Evolutionary conservation across 208 protist species (phyloP).

Genomic region (Leishmania guyanensis): DNA sequence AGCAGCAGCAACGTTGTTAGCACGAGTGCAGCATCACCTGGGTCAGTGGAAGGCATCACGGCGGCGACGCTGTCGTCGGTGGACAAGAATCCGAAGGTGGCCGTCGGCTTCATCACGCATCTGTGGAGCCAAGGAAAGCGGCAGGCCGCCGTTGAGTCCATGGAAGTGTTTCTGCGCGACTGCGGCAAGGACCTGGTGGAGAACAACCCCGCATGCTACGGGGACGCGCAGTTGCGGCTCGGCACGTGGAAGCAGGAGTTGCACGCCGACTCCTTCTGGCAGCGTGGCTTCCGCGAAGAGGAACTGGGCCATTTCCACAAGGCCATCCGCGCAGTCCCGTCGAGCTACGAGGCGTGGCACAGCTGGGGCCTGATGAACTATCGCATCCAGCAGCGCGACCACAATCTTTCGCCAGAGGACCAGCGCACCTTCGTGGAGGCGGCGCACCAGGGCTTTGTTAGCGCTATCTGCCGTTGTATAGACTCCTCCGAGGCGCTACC

Average conservation of each 20-base stretch:
- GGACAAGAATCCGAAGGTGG: conserved; percentile 51
- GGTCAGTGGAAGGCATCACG: conserved; percentile 16
- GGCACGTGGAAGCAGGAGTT: conserved; percentile 90
- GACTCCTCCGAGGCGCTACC: conserved; percentile 88
- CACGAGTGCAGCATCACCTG: conserved; percentile 9
- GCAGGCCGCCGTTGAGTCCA: conserved; percentile 62
- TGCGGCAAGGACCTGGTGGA: conserved; percentile 60
- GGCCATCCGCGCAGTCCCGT: conserved; percentile 78
- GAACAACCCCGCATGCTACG: conserved; percentile 64
- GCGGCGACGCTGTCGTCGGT: conserved; percentile 14
- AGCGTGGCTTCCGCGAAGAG: conserved; percentile 65
- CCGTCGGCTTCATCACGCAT: conserved; percentile 80
- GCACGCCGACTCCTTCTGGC: conserved; percentile 85
- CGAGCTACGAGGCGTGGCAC: conserved; percentile 96
- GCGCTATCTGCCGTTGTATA: conserved; percentile 92
- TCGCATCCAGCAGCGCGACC: conserved; percentile 89
- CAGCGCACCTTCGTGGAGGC: conserved; percentile 85
- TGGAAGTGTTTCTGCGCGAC: conserved; percentile 80
- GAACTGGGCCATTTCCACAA: conserved; percentile 82
- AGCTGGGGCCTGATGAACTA: conserved; percentile 98
- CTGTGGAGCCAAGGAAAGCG: conserved; percentile 85
- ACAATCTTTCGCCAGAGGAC: conserved; percentile 65
- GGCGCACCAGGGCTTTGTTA: conserved; percentile 97
- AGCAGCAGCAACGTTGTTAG: conserved; percentile 27
- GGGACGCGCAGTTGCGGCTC: conserved; percentile 76